A percentile compares a stretch with the other conserved stretches of the same genome.
These are phyloP conservation scores for Sporothrix humicola DNA, from an alignment of 2,329 filamentous ascomycete genomes.

Conservation along the genomic window DNA sequence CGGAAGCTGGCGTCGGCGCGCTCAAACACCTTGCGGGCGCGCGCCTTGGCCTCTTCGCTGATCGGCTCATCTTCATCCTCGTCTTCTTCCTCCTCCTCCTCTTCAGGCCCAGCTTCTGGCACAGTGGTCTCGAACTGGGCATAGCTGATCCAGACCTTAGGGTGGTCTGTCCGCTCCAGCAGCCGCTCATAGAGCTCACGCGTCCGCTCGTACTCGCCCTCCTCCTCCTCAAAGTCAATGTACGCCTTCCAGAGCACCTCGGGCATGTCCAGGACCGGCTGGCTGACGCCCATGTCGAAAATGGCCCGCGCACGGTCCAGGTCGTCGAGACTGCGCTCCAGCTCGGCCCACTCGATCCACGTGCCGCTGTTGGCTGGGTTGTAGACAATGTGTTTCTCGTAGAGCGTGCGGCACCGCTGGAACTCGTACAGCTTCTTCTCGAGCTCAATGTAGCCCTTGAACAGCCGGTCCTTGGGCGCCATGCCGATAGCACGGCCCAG, in stretches of 20 bases:
- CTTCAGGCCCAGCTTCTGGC: constrained; percentile 70
- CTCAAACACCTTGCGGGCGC: constrained; percentile 83
- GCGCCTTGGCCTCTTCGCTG: constrained; percentile 80
- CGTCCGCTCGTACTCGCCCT: constrained; percentile 85
- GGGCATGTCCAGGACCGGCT: constrained; percentile 90
- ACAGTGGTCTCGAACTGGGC: constrained; percentile 98
- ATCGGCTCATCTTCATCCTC: constrained; percentile 70
- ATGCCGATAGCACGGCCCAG: constrained; percentile 89
- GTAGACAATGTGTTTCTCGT: constrained; percentile 92
- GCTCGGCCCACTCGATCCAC: constrained; percentile 95
- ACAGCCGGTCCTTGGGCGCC: constrained; percentile 95
- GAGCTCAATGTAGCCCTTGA: constrained; percentile 89
- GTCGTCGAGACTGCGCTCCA: constrained; percentile 91
- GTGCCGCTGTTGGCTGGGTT: constrained; percentile 89
- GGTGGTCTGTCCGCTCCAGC: constrained; percentile 92
- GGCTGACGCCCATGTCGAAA: constrained; percentile 85
- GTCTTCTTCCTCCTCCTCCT: constrained; percentile 60
- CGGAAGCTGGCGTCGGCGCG: constrained; percentile 87
- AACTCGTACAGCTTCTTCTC: constrained; percentile 96
- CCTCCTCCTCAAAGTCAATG: constrained; percentile 97
- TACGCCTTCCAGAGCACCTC: constrained; percentile 97
- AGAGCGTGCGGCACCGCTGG: constrained; percentile 84
- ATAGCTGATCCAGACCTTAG: constrained; percentile 99
- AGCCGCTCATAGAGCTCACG: constrained; percentile 86
- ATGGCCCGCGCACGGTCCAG: constrained; percentile 86